Base-by-base conservation (phyloP, 257 asterid genomes). In the Verbena officinalis region DNA sequence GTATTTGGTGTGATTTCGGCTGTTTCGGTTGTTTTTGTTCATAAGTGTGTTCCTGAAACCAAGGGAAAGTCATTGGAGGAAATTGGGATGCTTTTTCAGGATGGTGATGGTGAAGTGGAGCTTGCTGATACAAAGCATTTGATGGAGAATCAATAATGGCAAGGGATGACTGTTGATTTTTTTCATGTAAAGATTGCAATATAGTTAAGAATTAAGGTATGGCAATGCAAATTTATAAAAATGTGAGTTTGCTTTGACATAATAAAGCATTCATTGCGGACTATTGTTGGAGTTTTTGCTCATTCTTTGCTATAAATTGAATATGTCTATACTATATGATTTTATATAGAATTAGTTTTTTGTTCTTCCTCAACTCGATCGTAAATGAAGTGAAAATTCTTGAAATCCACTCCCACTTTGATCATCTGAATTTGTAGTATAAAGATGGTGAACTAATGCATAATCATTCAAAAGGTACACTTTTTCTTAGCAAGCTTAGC, bases 41-140 rank as follows among this genome's bases (percentile, higher is more conserved):
- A 80, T 38, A 77, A 69, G 21, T 73, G 53, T 40, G 75, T 82
- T 1, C 95, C 91, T 0, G 95, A 87, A 64, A 87, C 95, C 0
- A 84, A 84, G 65, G 95, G 91, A 46, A 87, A 84, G 17, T 80
- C 95, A 1, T 45, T 87, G n/a, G 95, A 87, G 76, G 78, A 87
- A 63, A 84, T 87, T 2, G 95, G 84, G 63, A 55, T 73, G 77
- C 62, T 82, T 34, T 87, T 82, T 67, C 83, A 76, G 70, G 71
- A 59, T 23, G 77, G 80, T 7, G 78, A 64, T 52, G 78, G 79
- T 24, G 85, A 72, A 67, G 67, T 79, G 55, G 85, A 83, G 78
- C 74, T 83, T 19, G 84, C 58, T 69, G 89, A 85, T 70, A 75
- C 73, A 33, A 40, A 76, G 39, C 85, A 73, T 66, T 75, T 86